Base-by-base conservation (phyloP, 164 flowering plant species). In the Berberis thunbergii region DNA sequence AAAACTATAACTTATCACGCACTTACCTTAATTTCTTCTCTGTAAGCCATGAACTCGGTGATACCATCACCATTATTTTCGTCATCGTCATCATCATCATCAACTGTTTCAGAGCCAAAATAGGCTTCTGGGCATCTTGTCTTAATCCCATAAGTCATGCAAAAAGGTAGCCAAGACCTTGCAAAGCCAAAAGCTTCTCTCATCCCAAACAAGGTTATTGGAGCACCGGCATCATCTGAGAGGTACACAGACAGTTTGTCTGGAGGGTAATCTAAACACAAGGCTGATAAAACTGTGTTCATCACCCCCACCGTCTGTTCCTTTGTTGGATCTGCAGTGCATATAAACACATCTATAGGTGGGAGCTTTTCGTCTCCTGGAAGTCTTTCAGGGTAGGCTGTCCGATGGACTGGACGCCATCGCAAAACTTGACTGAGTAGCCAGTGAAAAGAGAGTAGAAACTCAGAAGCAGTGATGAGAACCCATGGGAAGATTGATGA, bases 251-350 rank as follows among this genome's bases (percentile, higher is more conserved):
- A 41, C 4, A 89, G 79, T 78, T 82, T 86, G 55, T 82, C 80
- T 1, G 77, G 54, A 0, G 96, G 90, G 42, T 85, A 86, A 55
- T 89, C 87, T 57, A 86, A 60, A 0, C 84, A 78, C 86, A 89
- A 77, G 12, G 85, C 82, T 4, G 96, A 86, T 39, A 89, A 5
- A 39, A 86, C 81, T 1, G 92, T 89, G 80, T 85, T 89, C 86
- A 85, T 79, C 57, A 84, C 88, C 41, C 64, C 78, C 6, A 82
- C 2, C 1, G 81, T 69, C 1, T 86, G 86, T 75, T 86, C 91
- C 70, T 68, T 79, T 49, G 44, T 60, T 3, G 88, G 84, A 64
- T 86, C 91, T 0, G 84, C 84, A 0, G 87, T 86, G 76, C 80
- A 84, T 8, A 86, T 66, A 57, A 86, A 78, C 57, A 83, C 83